A percentile compares a stretch with the other conserved stretches of the same genome.
phyloP scores from a whole-genome alignment of 345 rosid species.

The Brassica juncea region DNA sequence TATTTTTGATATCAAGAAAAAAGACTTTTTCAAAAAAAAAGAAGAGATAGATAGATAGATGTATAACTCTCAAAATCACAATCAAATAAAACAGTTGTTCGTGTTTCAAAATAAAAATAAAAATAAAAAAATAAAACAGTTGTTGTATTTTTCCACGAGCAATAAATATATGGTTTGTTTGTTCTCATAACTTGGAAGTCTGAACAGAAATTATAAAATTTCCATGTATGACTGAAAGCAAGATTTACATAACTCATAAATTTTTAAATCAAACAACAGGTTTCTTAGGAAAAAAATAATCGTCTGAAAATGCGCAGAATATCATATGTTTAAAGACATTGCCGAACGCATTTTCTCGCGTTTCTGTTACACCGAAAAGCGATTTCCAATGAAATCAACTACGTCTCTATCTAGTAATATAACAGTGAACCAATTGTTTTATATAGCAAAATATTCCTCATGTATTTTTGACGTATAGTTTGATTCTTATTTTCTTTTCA shows the following conservation, averaged over 20 bases:
- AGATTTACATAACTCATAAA: not conserved
- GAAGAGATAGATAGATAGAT: not conserved
- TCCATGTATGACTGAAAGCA: not conserved
- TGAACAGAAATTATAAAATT: slow-evolving; percentile 10
- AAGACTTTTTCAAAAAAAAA: not conserved
- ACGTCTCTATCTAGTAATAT: not conserved
- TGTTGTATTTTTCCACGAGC: not conserved
- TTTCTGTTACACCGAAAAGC: not conserved
- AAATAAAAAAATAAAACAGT: not conserved
- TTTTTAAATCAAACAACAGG: not conserved
- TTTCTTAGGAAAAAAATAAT: no score
- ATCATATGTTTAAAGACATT: not conserved
- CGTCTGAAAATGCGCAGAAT: not conserved
- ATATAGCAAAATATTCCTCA: not conserved
- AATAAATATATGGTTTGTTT: slow-evolving; percentile 1
- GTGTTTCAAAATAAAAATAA: not conserved
- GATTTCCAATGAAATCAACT: not conserved
- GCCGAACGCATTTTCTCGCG: not conserved
- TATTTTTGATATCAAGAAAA: no score
- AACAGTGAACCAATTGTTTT: not conserved
- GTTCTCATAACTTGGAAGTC: slow-evolving; percentile 6
- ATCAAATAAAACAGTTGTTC: not conserved
- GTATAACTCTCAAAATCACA: not conserved
- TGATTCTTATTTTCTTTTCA: not conserved
- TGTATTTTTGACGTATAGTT: not conserved